Percentiles rank a stretch among this genome's conserved stretches.
Conservation (phyloP, 1,139 yeast genomes). For the Yamadazyma dushanensis region DNA sequence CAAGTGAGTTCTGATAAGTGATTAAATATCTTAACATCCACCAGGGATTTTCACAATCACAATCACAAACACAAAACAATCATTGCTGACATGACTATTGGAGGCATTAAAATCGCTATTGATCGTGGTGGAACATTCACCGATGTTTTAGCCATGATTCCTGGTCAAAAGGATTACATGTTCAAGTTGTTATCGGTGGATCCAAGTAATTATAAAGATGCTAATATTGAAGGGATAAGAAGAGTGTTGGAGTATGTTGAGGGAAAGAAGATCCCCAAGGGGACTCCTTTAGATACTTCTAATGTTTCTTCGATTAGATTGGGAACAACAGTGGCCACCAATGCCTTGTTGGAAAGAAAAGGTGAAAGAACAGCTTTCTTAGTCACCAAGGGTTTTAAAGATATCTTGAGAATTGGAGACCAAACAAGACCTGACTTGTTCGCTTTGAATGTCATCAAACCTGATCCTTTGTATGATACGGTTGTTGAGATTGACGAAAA, state of each 20-base stretch:
- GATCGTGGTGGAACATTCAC: slow-evolving; percentile 26
- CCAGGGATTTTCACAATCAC: background rate
- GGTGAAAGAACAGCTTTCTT: slow-evolving; percentile 63
- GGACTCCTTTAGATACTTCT: slow-evolving; percentile 24
- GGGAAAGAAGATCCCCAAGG: slow-evolving; percentile 15
- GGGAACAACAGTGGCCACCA: slow-evolving; percentile 84
- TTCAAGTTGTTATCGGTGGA: slow-evolving; percentile 22
- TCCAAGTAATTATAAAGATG: slow-evolving; percentile 22
- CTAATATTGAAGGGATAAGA: slow-evolving; percentile 23
- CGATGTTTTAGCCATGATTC: slow-evolving; percentile 18
- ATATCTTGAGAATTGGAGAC: slow-evolving; percentile 63
- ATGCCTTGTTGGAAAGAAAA: slow-evolving; percentile 66
- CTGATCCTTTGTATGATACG: slow-evolving; percentile 56
- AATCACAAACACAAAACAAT: background rate
- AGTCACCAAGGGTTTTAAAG: slow-evolving; percentile 64
- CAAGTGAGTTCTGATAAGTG: background rate
- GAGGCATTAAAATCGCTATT: slow-evolving; percentile 17
- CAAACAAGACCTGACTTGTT: slow-evolving; percentile 73
- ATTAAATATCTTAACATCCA: background rate
- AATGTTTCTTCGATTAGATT: slow-evolving; percentile 54
- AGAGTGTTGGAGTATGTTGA: slow-evolving; percentile 18
- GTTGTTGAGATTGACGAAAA: slow-evolving; percentile 73
- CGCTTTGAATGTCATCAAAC: slow-evolving; percentile 57
- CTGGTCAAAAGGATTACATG: slow-evolving; percentile 13
- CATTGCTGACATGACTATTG: slow-evolving; percentile 16